phyloP scores from a whole-genome alignment of 2,329 filamentous ascomycete genomes.

The Sodiomyces alkalinus region DNA sequence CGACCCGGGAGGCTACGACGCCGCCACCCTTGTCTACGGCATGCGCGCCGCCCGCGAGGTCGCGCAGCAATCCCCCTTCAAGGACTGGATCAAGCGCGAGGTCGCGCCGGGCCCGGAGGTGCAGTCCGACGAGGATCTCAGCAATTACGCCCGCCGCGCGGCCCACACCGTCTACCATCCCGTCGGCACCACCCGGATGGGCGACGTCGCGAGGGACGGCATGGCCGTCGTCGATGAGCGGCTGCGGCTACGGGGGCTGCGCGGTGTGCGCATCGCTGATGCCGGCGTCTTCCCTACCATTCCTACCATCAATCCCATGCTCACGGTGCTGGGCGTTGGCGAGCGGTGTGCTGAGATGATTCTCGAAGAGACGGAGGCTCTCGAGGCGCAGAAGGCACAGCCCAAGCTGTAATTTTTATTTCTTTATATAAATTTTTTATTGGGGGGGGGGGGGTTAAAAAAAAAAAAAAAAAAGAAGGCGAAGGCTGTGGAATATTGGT shows the following conservation, averaged over 20 bases:
- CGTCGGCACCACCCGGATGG: conserved; percentile 83
- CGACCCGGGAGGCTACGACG: conserved; percentile 72
- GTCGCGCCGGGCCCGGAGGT: conserved; percentile 61
- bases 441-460: background rate
- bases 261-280: conserved; percentile 65
- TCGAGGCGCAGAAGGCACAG: conserved; percentile 2
- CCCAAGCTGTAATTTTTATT: conserved; percentile 1
- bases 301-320: conserved; percentile 77
- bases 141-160: conserved; percentile 64
- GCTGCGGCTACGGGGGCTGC: conserved; percentile 57
- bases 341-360: conserved; percentile 78
- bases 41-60: conserved; percentile 65
- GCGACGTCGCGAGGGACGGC: conserved; percentile 50
- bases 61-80: conserved; percentile 62
- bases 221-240: conserved; percentile 68
- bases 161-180: conserved; percentile 89
- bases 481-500: too few relatives aligned
- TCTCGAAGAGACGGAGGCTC: conserved; percentile 40
- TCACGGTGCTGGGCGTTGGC: conserved; percentile 72
- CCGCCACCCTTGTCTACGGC: conserved; percentile 63
- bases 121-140: conserved; percentile 65
- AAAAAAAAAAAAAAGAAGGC: too few relatives aligned
- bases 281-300: conserved; percentile 82
- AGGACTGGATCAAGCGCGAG: conserved; percentile 69
- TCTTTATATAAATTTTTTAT: background rate